Base-by-base conservation (phyloP, 306 rosid species). In the Castanospermum australe region DNA sequence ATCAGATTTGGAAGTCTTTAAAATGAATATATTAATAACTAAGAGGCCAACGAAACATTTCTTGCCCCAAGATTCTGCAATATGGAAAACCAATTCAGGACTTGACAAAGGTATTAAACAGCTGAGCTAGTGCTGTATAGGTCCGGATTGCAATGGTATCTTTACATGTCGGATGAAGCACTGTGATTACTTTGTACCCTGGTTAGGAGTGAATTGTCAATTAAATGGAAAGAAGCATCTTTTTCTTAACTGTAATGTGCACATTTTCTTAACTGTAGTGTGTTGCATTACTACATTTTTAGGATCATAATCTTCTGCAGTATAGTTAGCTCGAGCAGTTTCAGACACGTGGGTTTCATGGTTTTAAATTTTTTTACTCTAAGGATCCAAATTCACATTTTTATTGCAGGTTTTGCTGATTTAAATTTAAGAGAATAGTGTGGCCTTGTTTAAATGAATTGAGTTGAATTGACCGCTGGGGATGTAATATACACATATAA, bases 391-490 rank as follows among this genome's bases (percentile, higher is more conserved):
- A n/a, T n/a, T n/a, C n/a, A n/a, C n/a, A n/a, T n/a, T n/a, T n/a
- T n/a, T n/a, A n/a, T 52, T 64, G 67, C 60, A 44, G 63, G 32
- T 39, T 63, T 51, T 48, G 45, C 24, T 9, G 55, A 13, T 79
- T 67, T 32, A 60, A 36, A 57, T 25, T 5, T 51, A 3, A 17
- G 64, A 4, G 33, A 62, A 68, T 51, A 38, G 6, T 18, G 15
- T 68, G 33, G 73, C 66, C 66, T n/a, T 64, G 76, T 70, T 52
- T 42, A 83, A 77, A 57, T 35, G 55, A 86, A 82, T 14, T 54
- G 64, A 63, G 67, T 35, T 50, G 56, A 81, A 73, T 28, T 15
- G 69, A 78, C 33, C 44, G 66, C 63, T 42, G 67, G 21, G 12
- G 60, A 76, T 8, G 69, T 66, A 82, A 84, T 42, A 77, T 67